Evolutionary conservation across 441 rosid genomes (phyloP), one percentile per base, ranked within the genome.

Genomic region (Pelargonium exstipulatum): DNA sequence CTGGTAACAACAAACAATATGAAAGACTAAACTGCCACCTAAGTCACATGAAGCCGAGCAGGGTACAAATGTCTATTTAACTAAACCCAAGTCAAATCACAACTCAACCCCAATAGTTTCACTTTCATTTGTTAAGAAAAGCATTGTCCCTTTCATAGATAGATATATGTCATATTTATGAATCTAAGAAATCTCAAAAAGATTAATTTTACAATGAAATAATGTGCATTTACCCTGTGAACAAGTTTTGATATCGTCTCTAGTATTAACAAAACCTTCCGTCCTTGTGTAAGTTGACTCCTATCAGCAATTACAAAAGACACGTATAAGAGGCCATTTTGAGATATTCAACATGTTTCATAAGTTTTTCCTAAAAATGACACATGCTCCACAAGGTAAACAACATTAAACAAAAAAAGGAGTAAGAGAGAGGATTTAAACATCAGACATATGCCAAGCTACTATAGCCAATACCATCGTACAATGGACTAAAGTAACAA

Each of bases 201-300:
- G 5, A 32, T 32, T 32, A 32, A 32, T 32, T 32, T 32, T 32
- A 32, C 37, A 4, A 32, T 32, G 37, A 32, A 32, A 32, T 32
- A 32, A 32, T 43, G 1, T 71, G 55, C 66, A 57, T 77, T 84
- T 86, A 91, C 98, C 89, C 92, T 84, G 66, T 78, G 80, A 68
- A 86, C 93, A 69, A 94, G 89, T 77, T 87, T 89, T 62, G 85
- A 83, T 86, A 91, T 84, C 95, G 88, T 89, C 72, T 84, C 91
- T 62, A 94, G 73, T 35, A 95, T 91, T 51, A 65, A 80, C 76
- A 94, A 77, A 70, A 94, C 95, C 79, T 91, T 94, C 58, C 95
- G 92, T 71, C 97, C 97, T 69, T 85, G 95, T 65, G 85, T 86
- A 77, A 91, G 93, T 77, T 94, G 90, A 82, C 72, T 87, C 82